Base-by-base conservation (phyloP, 495 filamentous ascomycete genomes). In the Emericellopsis terricola region DNA sequence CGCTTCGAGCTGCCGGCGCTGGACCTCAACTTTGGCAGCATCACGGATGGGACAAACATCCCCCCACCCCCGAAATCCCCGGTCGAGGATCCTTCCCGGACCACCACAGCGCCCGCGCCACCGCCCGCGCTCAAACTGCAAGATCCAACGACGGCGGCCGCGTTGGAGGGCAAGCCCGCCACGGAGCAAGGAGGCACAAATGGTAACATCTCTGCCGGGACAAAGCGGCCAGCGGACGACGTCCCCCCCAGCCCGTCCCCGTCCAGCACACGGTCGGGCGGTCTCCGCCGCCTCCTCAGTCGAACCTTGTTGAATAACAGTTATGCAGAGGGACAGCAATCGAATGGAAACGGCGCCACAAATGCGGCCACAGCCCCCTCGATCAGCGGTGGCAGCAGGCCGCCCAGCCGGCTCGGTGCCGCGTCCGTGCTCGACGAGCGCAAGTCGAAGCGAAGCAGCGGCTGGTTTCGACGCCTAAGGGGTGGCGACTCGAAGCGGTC, bases 21-120 rank as follows among this genome's bases (percentile, higher is more conserved):
- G 15, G 50, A 65, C 36, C 49, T 66, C 45, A 55, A 55, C 13
- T 60, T 71, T 35, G 53, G 55, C 36, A 64, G 64, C 8, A 41
- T 71, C 39, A 71, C 67, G 15, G 67, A 69, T 15, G 67, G 67
- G 14, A 71, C 67, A 38, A 45, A 68, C 41, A 71, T 71, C 38
- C 67, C 67, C 24, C 64, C 67, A 26, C 67, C 67, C 5, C 46
- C 45, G 13, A 64, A 64, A 5, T 68, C 64, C 19, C 65, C 67
- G 10, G 38, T 61, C 17, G 44, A 46, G 39, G 60, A 53, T 33
- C 52, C 51, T 38, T 50, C 50, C 17, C 51, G 51, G 38, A 50
- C 52, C 19, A 39, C 52, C 11, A 39, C 27, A 17, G 15, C 29
- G 34, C 4, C 7, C 14, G 17, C 7, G 5, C 15, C 18, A 10